Percentiles rank a stretch among this genome's conserved stretches.
Conservation (phyloP, 1,284 basidiomycete species). For the Cryptococcus sp. region DNA sequence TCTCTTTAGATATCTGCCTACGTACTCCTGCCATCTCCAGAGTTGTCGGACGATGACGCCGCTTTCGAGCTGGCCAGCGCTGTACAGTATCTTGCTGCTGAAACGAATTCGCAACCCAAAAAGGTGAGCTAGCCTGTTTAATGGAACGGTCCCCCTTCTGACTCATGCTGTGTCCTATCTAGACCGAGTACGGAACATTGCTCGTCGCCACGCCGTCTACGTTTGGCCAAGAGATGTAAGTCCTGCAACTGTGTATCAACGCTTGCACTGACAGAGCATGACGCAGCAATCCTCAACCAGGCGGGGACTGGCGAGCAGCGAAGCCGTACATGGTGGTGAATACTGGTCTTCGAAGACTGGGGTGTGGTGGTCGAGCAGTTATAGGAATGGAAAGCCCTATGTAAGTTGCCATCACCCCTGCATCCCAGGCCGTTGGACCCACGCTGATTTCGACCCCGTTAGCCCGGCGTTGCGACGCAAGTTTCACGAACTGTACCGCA, state of each 20-base stretch:
- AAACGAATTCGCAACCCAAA: constrained; percentile 30
- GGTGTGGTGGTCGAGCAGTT: constrained; percentile 48
- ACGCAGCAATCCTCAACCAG: constrained; percentile 31
- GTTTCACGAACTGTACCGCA: constrained; percentile 44
- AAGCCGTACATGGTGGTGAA: constrained; percentile 47
- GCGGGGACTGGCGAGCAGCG: constrained; percentile 45
- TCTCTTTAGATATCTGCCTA: constrained; percentile 42
- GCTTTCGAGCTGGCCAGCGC: constrained; percentile 33
- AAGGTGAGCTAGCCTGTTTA: constrained; percentile 19
- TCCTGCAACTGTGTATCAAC: not conserved
- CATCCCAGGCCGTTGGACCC: not conserved
- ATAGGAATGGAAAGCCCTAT: constrained; percentile 47
- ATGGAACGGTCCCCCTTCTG: not conserved
- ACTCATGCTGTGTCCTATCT: not conserved
- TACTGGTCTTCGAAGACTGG: constrained; percentile 45
- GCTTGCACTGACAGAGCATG: not conserved
- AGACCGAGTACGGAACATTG: constrained; percentile 44
- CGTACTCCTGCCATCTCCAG: constrained; percentile 32
- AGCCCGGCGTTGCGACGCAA: constrained; percentile 47
- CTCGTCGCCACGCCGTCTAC: constrained; percentile 41
- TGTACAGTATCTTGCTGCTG: constrained; percentile 28
- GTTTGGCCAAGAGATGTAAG: constrained; percentile 49
- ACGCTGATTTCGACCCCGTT: not conserved
- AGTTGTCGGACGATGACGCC: constrained; percentile 29
- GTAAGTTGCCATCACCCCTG: constrained; percentile 18